These are phyloP conservation scores for Xylaria sp. DNA, from an alignment of 2,329 filamentous ascomycete species.

Conservation along the genomic window DNA sequence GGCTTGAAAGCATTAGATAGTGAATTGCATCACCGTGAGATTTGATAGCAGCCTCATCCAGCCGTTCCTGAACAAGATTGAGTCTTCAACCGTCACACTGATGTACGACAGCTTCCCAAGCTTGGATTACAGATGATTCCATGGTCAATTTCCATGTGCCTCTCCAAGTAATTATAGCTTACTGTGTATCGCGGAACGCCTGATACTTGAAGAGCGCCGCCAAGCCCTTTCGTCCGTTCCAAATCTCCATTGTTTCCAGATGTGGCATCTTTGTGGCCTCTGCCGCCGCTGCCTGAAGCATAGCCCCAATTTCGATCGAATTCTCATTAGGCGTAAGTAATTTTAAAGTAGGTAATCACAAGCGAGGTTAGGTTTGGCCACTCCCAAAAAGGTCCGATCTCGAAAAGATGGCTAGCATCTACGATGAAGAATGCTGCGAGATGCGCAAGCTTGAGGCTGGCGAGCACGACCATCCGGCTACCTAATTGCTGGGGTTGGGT, in stretches of 20 bases:
- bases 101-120: constrained; percentile 35
- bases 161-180: constrained; percentile 33
- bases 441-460: constrained; percentile 35
- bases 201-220: constrained; percentile 39
- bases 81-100: constrained; percentile 24
- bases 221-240: constrained; percentile 38
- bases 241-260: constrained; percentile 41
- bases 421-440: constrained; percentile 36
- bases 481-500: constrained; percentile 23
- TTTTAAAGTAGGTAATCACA: constrained; percentile 37
- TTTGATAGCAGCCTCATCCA: constrained; percentile 36
- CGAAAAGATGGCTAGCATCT: constrained; percentile 38
- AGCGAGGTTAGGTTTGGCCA: constrained; percentile 39
- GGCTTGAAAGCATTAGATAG: constrained; percentile 32
- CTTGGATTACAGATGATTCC: constrained; percentile 25
- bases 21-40: constrained; percentile 39
- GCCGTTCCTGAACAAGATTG: constrained; percentile 23
- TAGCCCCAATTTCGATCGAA: constrained; percentile 23
- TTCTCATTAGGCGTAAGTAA: constrained; percentile 29
- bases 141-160: constrained; percentile 36
- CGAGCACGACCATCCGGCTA: constrained; percentile 28
- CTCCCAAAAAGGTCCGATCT: constrained; percentile 26
- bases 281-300: constrained; percentile 32
- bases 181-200: constrained; percentile 3
- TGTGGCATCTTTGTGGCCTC: constrained; percentile 37